Conservation (phyloP, 2,329 filamentous ascomycete genomes). For the Rhynchosporium secalis region DNA sequence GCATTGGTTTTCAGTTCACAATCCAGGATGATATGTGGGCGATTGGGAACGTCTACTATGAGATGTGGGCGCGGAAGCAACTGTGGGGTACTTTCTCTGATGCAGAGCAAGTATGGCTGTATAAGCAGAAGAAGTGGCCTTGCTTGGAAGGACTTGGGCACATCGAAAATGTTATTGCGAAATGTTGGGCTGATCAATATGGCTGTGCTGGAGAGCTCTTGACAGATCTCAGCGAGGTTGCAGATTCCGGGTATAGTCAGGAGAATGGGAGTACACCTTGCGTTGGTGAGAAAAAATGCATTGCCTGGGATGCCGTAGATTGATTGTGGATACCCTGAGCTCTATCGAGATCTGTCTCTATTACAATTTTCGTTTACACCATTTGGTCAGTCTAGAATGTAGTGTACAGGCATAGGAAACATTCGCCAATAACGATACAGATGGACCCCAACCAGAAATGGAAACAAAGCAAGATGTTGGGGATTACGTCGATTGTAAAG, state of each 20-base stretch:
- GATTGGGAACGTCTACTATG: conserved; percentile 11
- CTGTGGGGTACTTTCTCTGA: conserved; percentile 11
- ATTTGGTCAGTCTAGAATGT: conserved; percentile 8
- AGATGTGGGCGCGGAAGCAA: conserved; percentile 12
- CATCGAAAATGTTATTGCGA: conserved; percentile 12
- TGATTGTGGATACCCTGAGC: neutral
- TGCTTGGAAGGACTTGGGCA: conserved; percentile 3
- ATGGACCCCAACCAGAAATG: too few relatives aligned
- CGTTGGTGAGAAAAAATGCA: neutral
- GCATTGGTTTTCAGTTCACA: conserved; percentile 2
- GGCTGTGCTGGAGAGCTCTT: conserved; percentile 11
- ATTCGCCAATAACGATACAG: conserved; percentile 8
- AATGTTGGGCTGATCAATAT: conserved; percentile 16
- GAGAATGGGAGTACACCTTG: neutral
- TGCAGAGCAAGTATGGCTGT: conserved; percentile 8
- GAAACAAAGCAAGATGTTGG: too few relatives aligned
- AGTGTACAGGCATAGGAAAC: conserved; percentile 1
- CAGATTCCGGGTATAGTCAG: neutral
- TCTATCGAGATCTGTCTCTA: too few relatives aligned
- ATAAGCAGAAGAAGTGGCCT: conserved; percentile 8
- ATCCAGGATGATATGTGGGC: conserved; percentile 16
- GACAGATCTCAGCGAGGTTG: conserved; percentile 11
- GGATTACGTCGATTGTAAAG: too few relatives aligned
- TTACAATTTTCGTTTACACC: too few relatives aligned
- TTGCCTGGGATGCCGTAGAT: conserved; percentile 10